Evolutionary conservation across 208 protist species (phyloP).

Genomic region (Crithidia expoeki): DNA sequence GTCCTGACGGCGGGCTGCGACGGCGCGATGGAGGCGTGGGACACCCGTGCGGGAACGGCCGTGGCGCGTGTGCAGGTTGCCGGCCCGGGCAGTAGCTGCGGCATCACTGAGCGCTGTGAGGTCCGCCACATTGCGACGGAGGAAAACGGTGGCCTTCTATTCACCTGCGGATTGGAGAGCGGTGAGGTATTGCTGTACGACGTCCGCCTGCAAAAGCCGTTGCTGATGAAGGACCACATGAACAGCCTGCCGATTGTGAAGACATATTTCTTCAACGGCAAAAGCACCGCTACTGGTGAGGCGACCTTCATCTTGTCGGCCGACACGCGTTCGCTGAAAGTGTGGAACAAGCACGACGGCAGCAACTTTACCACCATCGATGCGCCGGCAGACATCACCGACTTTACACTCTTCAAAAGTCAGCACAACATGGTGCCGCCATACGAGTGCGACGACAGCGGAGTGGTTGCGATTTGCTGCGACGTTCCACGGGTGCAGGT

Average conservation of each 20-base stretch:
- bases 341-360: conserved; percentile 93
- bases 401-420: conserved; percentile 85
- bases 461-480: conserved; percentile 90
- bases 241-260: conserved; percentile 94
- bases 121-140: conserved; percentile 75
- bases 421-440: conserved; percentile 83
- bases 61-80: conserved; percentile 60
- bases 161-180: conserved; percentile 77
- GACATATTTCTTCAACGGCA: conserved; percentile 91
- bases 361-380: conserved; percentile 91
- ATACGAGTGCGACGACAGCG: conserved; percentile 84
- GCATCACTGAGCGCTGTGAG: conserved; percentile 42
- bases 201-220: conserved; percentile 78
- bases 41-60: conserved; percentile 56
- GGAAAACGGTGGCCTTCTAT: conserved; percentile 72
- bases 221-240: conserved; percentile 96
- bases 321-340: conserved; percentile 92
- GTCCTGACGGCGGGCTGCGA: conserved; percentile 72
- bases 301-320: conserved; percentile 77
- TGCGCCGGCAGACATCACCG: conserved; percentile 78
- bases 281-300: conserved; percentile 78
- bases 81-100: conserved; percentile 40
- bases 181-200: conserved; percentile 91
- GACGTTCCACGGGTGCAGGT: conserved; percentile 93
- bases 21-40: conserved; percentile 83